Evolutionary conservation across 495 filamentous ascomycete genomes (phyloP).

Genomic region (Neurospora sp.): DNA sequence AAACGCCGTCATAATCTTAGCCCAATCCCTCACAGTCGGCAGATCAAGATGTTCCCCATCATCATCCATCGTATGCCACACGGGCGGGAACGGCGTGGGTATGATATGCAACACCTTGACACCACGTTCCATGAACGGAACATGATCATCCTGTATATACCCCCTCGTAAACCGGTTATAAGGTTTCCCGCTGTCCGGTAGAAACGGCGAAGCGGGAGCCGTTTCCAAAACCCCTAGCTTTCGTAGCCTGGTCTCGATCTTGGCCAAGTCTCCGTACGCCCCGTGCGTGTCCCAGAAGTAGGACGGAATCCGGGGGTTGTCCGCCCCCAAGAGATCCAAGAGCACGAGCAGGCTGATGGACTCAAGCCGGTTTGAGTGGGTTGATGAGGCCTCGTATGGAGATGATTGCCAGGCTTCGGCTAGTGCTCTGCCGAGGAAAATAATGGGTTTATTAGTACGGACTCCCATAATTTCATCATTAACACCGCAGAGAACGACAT

Average conservation of each 20-base stretch:
- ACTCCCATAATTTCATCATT: not conserved
- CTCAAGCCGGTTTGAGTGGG: slow-evolving; percentile 50
- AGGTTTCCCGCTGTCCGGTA: slow-evolving; percentile 46
- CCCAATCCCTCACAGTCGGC: slow-evolving; percentile 81
- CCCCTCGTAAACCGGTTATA: slow-evolving; percentile 34
- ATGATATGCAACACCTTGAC: slow-evolving; percentile 87
- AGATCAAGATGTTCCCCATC: slow-evolving; percentile 80
- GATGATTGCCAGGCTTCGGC: slow-evolving; percentile 17
- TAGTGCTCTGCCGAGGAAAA: slow-evolving; percentile 11
- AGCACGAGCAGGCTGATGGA: slow-evolving; percentile 85
- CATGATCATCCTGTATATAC: slow-evolving; percentile 72
- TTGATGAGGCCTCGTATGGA: slow-evolving; percentile 7
- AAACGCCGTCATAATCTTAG: slow-evolving; percentile 70
- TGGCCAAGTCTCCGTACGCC: slow-evolving; percentile 69
- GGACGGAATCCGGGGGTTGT: slow-evolving; percentile 60
- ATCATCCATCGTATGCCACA: slow-evolving; percentile 83
- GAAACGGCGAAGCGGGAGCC: slow-evolving; percentile 20
- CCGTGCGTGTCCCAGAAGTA: slow-evolving; percentile 87
- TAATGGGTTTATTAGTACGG: slow-evolving; percentile 6
- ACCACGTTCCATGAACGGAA: slow-evolving; percentile 76
- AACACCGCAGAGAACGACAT: not conserved
- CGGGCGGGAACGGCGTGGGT: slow-evolving; percentile 65
- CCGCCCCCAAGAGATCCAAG: slow-evolving; percentile 76
- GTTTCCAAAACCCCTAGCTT: slow-evolving; percentile 31
- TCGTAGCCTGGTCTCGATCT: slow-evolving; percentile 61